Evolutionary conservation across 2,329 filamentous ascomycete species (phyloP).

Genomic region (Monascus ruber): DNA sequence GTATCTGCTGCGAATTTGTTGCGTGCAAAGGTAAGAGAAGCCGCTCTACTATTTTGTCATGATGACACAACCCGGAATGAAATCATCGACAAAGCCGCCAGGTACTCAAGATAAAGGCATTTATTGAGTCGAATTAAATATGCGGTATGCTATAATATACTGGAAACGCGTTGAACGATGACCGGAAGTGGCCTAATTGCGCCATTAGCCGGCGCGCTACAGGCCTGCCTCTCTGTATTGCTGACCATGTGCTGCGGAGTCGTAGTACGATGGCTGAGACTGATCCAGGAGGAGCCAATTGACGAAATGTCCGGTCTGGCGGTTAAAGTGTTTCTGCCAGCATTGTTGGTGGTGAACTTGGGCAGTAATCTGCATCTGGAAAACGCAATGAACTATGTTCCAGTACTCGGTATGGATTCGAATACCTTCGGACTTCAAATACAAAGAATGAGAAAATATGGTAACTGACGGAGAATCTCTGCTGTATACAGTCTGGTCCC

Average conservation of each 20-base stretch:
- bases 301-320: conserved; percentile 43
- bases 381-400: conserved; percentile 38
- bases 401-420: conserved; percentile 31
- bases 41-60: too few relatives aligned
- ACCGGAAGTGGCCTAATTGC: conserved; percentile 8
- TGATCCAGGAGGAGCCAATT: conserved; percentile 37
- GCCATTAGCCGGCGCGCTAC: conserved; percentile 42
- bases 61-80: too few relatives aligned
- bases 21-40: too few relatives aligned
- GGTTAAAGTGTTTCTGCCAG: conserved; percentile 44
- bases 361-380: conserved; percentile 40
- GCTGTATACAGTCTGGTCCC: conserved; percentile 36
- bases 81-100: too few relatives aligned
- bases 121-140: too few relatives aligned
- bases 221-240: conserved; percentile 44
- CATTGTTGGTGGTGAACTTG: conserved; percentile 42
- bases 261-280: conserved; percentile 38
- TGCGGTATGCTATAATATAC: too few relatives aligned
- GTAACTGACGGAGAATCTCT: not conserved
- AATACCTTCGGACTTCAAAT: not conserved
- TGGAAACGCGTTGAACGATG: conserved; percentile 2
- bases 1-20: too few relatives aligned
- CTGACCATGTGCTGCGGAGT: conserved; percentile 44
- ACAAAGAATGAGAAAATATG: not conserved
- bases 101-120: too few relatives aligned